phyloP scores from a whole-genome alignment of 257 asterid genomes.

The Solanum appendiculatum region DNA sequence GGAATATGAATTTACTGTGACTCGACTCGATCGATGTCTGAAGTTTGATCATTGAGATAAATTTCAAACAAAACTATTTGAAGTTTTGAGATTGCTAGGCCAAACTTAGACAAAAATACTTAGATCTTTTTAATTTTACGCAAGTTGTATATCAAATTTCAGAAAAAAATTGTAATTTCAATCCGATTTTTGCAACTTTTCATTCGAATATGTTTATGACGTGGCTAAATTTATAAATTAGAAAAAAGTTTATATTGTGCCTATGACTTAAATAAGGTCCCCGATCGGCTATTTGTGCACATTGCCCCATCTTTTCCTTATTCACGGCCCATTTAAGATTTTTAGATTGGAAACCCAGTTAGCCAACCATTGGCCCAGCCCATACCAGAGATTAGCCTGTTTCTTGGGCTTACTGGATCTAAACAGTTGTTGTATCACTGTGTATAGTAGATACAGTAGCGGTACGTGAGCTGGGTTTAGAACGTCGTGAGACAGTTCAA shows the following conservation, averaged over 20 bases:
- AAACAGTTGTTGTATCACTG: background rate
- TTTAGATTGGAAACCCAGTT: background rate
- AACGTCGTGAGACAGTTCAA: background rate
- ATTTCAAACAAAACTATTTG: no score
- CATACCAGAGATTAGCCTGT: background rate
- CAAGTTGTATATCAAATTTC: no score
- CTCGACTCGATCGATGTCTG: background rate
- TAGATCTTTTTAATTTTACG: no score
- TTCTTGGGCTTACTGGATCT: background rate
- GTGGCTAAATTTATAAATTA: background rate
- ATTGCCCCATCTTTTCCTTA: background rate
- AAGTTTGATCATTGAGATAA: no score
- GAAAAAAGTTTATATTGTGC: background rate
- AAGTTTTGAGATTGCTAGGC: background rate
- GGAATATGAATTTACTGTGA: background rate
- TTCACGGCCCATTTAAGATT: background rate
- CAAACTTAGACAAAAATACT: no score
- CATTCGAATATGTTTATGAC: no score
- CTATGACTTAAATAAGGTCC: background rate
- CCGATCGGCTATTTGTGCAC: background rate
- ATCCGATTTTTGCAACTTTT: background rate
- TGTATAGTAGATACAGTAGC: background rate
- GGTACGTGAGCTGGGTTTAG: accelerated
- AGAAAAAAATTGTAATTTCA: no score
- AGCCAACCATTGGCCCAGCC: background rate